A percentile compares a stretch with the other conserved stretches of the same genome.
phyloP scores from a whole-genome alignment of 2,329 filamentous ascomycete genomes.

The Coniochaeta sp. region DNA sequence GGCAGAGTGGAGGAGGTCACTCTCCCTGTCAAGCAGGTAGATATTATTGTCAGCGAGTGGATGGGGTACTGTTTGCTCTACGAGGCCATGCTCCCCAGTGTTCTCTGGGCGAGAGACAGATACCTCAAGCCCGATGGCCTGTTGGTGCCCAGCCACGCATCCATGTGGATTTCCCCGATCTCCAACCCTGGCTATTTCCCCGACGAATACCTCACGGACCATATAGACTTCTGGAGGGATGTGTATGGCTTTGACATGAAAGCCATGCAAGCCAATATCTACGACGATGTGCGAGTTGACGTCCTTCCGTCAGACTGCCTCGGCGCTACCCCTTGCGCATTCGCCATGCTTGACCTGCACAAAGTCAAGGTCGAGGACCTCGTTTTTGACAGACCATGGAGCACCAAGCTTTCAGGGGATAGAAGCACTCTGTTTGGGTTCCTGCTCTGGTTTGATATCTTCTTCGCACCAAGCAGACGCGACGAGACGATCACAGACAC shows the following conservation, averaged over 20 bases:
- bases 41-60: slow-evolving; percentile 96
- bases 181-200: slow-evolving; percentile 41
- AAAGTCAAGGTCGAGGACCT: slow-evolving; percentile 65
- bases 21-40: slow-evolving; percentile 72
- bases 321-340: slow-evolving; percentile 54
- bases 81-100: slow-evolving; percentile 92
- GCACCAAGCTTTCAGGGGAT: slow-evolving; percentile 51
- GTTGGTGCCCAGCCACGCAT: slow-evolving; percentile 80
- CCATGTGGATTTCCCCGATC: slow-evolving; percentile 74
- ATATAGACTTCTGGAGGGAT: slow-evolving; percentile 79
- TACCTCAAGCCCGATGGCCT: slow-evolving; percentile 76
- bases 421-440: slow-evolving; percentile 75
- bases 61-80: slow-evolving; percentile 95
- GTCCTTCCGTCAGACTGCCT: slow-evolving; percentile 56
- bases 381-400: slow-evolving; percentile 64
- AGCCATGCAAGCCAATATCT: slow-evolving; percentile 77
- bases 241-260: slow-evolving; percentile 95
- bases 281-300: slow-evolving; percentile 75
- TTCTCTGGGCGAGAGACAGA: slow-evolving; percentile 79
- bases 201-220: slow-evolving; percentile 67
- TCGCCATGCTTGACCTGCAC: slow-evolving; percentile 72
- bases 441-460: slow-evolving; percentile 89
- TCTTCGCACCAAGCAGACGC: slow-evolving; percentile 63
- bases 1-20: slow-evolving; percentile 84
- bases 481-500: slow-evolving; percentile 40